Base-by-base conservation (phyloP, 805 yeast species). In the Hanseniaspora mollemarum region DNA sequence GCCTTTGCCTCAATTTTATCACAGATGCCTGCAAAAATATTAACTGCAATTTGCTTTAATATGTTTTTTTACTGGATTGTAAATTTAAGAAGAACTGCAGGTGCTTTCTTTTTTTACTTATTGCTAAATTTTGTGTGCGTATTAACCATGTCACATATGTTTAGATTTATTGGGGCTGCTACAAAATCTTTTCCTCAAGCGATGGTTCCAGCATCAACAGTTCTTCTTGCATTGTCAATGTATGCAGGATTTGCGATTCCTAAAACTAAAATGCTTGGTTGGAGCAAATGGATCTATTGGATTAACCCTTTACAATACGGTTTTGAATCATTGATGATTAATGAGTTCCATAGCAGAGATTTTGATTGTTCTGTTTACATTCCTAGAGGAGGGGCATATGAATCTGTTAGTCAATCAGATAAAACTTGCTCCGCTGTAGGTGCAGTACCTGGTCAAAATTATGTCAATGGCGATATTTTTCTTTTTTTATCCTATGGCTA, bases 281-380 rank as follows among this genome's bases (percentile, higher is more conserved):
- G 83, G 83, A 73, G 78, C 32, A 69, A 78, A 56, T 79, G 83
- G 83, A 76, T 79, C 54, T 74, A 75, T 62, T 79, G 76, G 57
- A 56, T 79, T 42, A 70, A 79, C 56, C 83, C 83, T 1, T 61
- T 78, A 46, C 76, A 74, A 8, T 78, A 77, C 58, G 68, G 73
- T 18, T 78, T 77, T 58, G 82, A 78, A 61, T 67, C 81, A 1
- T 62, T 77, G 59, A 70, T 79, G 71, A 68, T 73, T 2, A 78
- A 77, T 57, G 83, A 79, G 60, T 78, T 77, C 61, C 65, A 64
- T 53, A 77, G 69, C 38, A 60, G 72, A 37, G 54, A 62, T 1
- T 77, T 71, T 55, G 61, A 57, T 2, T 79, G 85, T 60, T 60
- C 77, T 16, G 40, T 49, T 0, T 75, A 62, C 55, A 66, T 79